Evolutionary conservation across 2,329 filamentous ascomycete species (phyloP), one percentile per base, ranked within the genome.

Genomic region (Penicillium sp.): DNA sequence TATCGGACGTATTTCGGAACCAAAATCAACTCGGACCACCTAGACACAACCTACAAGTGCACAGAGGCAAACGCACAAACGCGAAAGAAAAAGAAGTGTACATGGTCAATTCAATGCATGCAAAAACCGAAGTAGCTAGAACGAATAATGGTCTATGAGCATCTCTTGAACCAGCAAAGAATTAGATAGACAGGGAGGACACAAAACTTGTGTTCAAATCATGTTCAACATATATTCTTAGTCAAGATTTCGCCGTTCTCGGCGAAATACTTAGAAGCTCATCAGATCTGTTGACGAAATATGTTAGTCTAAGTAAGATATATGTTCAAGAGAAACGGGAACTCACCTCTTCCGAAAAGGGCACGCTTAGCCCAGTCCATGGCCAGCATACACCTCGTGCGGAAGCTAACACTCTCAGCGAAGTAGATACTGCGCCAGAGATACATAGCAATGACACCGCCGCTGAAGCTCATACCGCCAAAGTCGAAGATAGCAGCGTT

Each of bases 281-380:
- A 51, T 51, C 30, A 51, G 28, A 51, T 51, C 48, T 51, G 43
- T 7, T 28, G 1, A 28, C 4, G 16, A 1, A 25, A 11, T 18
- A 18, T 1, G 18, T 50, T 42, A 50, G 42, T 7, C 11, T 5
- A 11, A 18, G 5, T 5, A 11, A 24, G 8, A 9, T n/a, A 1
- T 2, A 28, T 8, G 28, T 14, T 3, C 3, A 9, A 27, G 16
- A 33, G 7, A 31, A 28, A 20, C 2, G 35, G 35, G 41, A 51
- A 78, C 86, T 77, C 75, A 96, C 92, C 94, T 86, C 94, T 82
- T 61, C 94, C 94, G 76, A 99, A 99, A 20, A 99, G 74, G 11
- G 90, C 89, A 69, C 95, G 82, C 83, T 97, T 99, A n/a, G 85
- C 86, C 94, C 94, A 99, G 71, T 99, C 94, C 94, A 99, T 96